Evolutionary conservation across 306 rosid species (phyloP).

Genomic region (Argentina anserina): DNA sequence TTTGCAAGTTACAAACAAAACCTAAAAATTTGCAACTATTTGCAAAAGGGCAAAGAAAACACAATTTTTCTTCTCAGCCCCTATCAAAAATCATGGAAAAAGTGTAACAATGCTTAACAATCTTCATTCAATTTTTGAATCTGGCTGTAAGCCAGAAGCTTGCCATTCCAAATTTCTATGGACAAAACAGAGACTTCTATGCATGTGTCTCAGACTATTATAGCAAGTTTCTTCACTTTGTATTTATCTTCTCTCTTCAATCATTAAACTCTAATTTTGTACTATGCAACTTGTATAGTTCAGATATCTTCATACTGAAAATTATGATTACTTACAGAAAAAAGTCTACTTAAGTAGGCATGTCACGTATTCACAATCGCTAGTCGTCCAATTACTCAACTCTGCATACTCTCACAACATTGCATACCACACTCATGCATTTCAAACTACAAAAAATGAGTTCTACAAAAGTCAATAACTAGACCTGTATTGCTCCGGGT

Average conservation of each 20-base stretch:
- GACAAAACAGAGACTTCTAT: neutral
- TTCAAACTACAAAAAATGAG: conserved; percentile 4
- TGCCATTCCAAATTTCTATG: neutral
- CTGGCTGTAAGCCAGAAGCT: neutral
- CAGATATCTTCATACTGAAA: neutral
- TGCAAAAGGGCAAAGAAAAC: neutral
- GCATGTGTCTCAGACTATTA: conserved; percentile 1
- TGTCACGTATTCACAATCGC: conserved; percentile 14
- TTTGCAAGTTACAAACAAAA: neutral
- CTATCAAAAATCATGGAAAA: neutral
- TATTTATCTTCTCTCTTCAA: neutral
- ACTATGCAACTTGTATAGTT: neutral
- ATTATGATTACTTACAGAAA: neutral
- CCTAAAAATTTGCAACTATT: neutral
- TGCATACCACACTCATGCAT: neutral
- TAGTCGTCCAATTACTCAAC: neutral
- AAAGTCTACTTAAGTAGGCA: neutral
- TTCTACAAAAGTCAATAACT: conserved; percentile 19
- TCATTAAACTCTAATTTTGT: neutral
- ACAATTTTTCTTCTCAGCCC: neutral
- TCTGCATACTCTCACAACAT: neutral
- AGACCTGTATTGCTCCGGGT: conserved; percentile 85
- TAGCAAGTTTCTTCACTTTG: neutral
- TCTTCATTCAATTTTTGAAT: neutral
- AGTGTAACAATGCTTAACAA: neutral